A percentile compares a stretch with the other conserved stretches of the same genome.
phyloP scores from a whole-genome alignment of 768 basidiomycete genomes.

The Aureoboletus auriporus region DNA sequence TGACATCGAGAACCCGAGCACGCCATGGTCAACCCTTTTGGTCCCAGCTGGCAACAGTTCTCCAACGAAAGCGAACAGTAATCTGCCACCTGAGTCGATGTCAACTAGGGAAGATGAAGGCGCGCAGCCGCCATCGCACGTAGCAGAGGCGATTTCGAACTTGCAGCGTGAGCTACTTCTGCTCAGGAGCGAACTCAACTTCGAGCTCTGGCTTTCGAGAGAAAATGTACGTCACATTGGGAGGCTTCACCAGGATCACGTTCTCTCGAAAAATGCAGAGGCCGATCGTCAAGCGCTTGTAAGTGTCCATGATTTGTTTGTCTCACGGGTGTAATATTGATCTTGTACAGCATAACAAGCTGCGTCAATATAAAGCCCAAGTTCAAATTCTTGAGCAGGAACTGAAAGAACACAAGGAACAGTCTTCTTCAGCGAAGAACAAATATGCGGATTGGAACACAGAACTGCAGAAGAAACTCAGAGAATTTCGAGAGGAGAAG shows the following conservation, averaged over 20 bases:
- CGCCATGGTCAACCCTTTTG: conserved; percentile 48
- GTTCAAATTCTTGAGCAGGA: conserved; percentile 65
- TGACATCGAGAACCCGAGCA: conserved; percentile 49
- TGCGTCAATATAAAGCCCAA: conserved; percentile 70
- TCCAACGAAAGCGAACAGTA: conserved; percentile 16
- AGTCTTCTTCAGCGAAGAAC: conserved; percentile 67
- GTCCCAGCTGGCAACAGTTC: conserved; percentile 34
- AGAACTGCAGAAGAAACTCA: conserved; percentile 74
- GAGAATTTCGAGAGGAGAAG: conserved; percentile 74
- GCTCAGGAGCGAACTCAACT: conserved; percentile 77
- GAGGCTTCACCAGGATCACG: conserved; percentile 70
- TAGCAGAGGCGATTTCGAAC: conserved; percentile 62
- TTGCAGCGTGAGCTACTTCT: conserved; percentile 75
- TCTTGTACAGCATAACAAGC: conserved; percentile 64
- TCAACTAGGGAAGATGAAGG: conserved; percentile 2
- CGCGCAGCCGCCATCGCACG: conserved; percentile 39
- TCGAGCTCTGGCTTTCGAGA: conserved; percentile 78
- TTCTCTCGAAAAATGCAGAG: conserved; percentile 71
- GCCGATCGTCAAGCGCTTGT: conserved; percentile 80
- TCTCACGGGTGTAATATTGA: conserved; percentile 5
- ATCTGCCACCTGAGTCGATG: conserved; percentile 17
- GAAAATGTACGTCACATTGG: conserved; percentile 82
- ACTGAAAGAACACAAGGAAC: conserved; percentile 67
- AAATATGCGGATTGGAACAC: conserved; percentile 83
- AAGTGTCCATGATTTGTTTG: conserved; percentile 22